phyloP scores from a whole-genome alignment of 1,139 yeast species.

The Candida sp. region DNA sequence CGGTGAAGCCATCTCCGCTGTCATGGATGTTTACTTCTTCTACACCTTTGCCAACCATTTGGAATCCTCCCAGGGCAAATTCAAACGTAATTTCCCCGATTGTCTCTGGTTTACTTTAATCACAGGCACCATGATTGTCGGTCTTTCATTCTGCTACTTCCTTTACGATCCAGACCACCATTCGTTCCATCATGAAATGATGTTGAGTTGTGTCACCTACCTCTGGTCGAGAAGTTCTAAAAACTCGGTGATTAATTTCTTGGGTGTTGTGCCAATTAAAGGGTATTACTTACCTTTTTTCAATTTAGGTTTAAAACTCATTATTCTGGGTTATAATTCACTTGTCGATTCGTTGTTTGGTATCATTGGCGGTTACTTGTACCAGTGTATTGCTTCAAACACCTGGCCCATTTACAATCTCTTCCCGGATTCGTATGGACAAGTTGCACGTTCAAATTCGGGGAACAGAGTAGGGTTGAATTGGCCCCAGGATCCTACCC shows the following conservation, averaged over 20 bases:
- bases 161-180: constrained; percentile 17
- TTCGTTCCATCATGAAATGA: constrained; percentile 31
- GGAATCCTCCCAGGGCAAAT: constrained; percentile 47
- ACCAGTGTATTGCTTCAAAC: constrained; percentile 56
- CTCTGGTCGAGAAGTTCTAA: constrained; percentile 58
- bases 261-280: constrained; percentile 53
- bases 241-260: constrained; percentile 46
- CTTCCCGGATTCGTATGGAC: constrained; percentile 41
- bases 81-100: constrained; percentile 51
- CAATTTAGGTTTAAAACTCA: constrained; percentile 44
- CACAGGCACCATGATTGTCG: constrained; percentile 43
- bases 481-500: constrained; percentile 12
- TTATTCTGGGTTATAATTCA: constrained; percentile 38
- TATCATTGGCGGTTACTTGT: constrained; percentile 51
- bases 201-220: constrained; percentile 53
- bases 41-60: constrained; percentile 56
- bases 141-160: constrained; percentile 26
- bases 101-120: constrained; percentile 52
- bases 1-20: constrained; percentile 39
- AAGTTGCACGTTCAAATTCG: constrained; percentile 7
- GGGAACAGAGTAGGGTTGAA: constrained; percentile 35
- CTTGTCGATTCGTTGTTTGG: constrained; percentile 46
- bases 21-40: constrained; percentile 54
- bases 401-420: constrained; percentile 46
- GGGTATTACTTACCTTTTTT: constrained; percentile 60